Percentiles rank a stretch among this genome's conserved stretches.
These are phyloP conservation scores for Achaetomiella virescens DNA, from an alignment of 495 filamentous ascomycete genomes.

Conservation along the genomic window DNA sequence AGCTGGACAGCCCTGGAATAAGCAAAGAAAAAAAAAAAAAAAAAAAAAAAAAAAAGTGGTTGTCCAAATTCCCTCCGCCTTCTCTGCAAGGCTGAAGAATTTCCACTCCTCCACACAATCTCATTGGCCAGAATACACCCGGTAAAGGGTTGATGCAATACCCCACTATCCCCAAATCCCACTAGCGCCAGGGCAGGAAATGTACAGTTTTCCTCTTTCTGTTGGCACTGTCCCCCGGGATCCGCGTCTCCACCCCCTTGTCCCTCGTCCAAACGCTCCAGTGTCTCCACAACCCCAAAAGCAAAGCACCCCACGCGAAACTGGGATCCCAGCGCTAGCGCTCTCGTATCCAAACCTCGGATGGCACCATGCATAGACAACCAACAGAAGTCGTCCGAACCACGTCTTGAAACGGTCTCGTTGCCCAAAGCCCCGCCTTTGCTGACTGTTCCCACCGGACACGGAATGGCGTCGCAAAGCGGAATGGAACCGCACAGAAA, in stretches of 20 bases:
- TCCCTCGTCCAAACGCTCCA: neutral
- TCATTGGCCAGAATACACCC: neutral
- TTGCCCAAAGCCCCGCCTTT: too few species aligned
- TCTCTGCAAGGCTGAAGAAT: conserved; percentile 11
- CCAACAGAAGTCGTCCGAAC: neutral
- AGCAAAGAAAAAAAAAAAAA: too few species aligned
- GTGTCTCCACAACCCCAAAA: neutral
- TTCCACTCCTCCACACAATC: neutral
- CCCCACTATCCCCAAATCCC: neutral
- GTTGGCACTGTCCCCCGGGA: neutral
- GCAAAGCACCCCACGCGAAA: neutral
- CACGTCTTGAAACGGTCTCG: too few species aligned
- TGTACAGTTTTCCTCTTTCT: neutral
- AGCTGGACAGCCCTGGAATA: too few species aligned
- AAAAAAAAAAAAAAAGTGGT: neutral
- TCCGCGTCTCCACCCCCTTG: neutral
- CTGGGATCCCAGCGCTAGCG: neutral
- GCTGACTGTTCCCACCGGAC: too few species aligned
- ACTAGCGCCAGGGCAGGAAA: neutral
- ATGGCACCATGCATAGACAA: conserved; percentile 5
- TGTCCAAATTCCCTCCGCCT: neutral
- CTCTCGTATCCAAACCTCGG: conserved; percentile 8
- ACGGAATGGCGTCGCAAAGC: too few species aligned
- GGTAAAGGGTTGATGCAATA: conserved; percentile 4
- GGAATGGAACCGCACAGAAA: neutral